Evolutionary conservation across 2,329 filamentous ascomycete species (phyloP).

Genomic region (Capronia coronata): DNA sequence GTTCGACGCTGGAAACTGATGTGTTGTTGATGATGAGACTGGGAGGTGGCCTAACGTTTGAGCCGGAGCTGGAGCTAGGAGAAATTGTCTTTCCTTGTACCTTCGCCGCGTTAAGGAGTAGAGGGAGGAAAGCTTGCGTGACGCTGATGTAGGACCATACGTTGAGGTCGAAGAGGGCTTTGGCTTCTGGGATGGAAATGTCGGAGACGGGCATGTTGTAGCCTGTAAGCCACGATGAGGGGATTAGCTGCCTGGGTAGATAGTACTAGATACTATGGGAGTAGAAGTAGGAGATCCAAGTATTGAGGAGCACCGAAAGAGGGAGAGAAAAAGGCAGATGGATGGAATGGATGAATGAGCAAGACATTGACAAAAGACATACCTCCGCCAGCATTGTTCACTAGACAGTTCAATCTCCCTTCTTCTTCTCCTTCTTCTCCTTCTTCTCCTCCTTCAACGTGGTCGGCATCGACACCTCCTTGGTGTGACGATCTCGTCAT

Average conservation of each 20-base stretch:
- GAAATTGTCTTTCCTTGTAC: slow-evolving; percentile 10
- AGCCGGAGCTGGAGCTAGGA: background rate
- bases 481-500: slow-evolving; percentile 20
- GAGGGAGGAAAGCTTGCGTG: slow-evolving; percentile 34
- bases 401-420: slow-evolving; percentile 37
- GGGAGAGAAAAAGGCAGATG: too few species aligned
- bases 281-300: too few species aligned
- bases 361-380: background rate
- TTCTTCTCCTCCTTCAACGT: background rate
- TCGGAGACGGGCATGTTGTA: slow-evolving; percentile 32
- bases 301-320: too few species aligned
- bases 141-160: slow-evolving; percentile 34
- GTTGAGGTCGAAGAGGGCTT: slow-evolving; percentile 34
- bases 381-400: slow-evolving; percentile 44
- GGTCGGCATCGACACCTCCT: background rate
- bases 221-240: background rate
- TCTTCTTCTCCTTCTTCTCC: background rate
- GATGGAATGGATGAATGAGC: background rate
- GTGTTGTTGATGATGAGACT: slow-evolving; percentile 37
- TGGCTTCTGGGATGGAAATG: slow-evolving; percentile 30
- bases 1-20: slow-evolving; percentile 31
- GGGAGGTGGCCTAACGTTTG: background rate
- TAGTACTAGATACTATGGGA: too few species aligned
- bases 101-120: slow-evolving; percentile 24
- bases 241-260: background rate